A percentile compares a stretch with the other conserved stretches of the same genome.
Evolutionary conservation across 352 stramenopile species (phyloP).

Genomic region (Thalassiosira gravida): DNA sequence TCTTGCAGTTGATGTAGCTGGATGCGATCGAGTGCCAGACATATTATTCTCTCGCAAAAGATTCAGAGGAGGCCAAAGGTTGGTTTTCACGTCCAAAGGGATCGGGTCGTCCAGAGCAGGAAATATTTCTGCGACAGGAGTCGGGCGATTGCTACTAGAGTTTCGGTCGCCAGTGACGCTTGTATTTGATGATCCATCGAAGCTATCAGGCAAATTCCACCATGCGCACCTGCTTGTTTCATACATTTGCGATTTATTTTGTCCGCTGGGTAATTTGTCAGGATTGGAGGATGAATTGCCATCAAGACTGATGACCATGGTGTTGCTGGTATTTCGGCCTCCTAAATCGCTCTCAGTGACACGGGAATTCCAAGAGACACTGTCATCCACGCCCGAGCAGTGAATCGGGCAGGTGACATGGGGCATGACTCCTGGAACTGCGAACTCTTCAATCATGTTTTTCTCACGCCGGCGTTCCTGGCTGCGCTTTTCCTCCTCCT

Average conservation of each 20-base stretch:
- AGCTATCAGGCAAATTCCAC: constrained; percentile 63
- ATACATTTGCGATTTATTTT: constrained; percentile 45
- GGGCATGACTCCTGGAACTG: constrained; percentile 80
- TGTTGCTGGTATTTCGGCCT: constrained; percentile 39
- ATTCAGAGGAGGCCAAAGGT: constrained; percentile 53
- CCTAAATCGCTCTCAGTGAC: constrained; percentile 19
- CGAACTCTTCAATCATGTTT: constrained; percentile 78
- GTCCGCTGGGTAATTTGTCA: constrained; percentile 5
- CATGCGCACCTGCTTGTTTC: constrained; percentile 47
- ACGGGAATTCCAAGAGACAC: constrained; percentile 78
- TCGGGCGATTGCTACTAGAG: background rate
- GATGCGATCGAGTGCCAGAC: constrained; percentile 60
- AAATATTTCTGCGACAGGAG: constrained; percentile 45
- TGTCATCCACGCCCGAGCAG: constrained; percentile 76
- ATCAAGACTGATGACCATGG: constrained; percentile 57
- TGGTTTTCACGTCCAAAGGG: constrained; percentile 61
- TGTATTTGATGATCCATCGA: background rate
- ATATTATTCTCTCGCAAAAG: constrained; percentile 67
- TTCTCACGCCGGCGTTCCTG: constrained; percentile 64
- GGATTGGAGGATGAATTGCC: constrained; percentile 17
- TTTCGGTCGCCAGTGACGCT: background rate
- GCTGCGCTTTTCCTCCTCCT: constrained; percentile 79
- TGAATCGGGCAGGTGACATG: constrained; percentile 76
- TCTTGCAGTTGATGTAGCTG: constrained; percentile 73
- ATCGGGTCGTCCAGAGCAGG: constrained; percentile 62